A percentile compares a stretch with the other conserved stretches of the same genome.
Conservation (phyloP, 805 yeast genomes). For the Yarrowia sp. region DNA sequence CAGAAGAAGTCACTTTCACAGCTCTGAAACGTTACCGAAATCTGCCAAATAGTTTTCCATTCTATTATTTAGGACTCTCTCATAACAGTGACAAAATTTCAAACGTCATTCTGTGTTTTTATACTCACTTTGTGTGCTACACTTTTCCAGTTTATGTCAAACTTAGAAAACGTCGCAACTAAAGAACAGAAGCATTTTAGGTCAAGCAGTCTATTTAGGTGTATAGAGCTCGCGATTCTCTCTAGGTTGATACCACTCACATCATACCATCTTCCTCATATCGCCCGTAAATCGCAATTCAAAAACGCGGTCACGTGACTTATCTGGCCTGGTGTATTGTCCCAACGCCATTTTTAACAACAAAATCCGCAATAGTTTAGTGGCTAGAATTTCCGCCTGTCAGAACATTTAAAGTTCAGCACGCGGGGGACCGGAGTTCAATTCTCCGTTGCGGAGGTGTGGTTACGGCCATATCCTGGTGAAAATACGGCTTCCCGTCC, state of each 20-base stretch:
- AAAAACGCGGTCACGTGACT: constrained; percentile 5
- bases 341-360: neutral
- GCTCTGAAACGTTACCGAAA: too few species aligned
- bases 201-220: too few species aligned
- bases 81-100: too few species aligned
- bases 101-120: too few species aligned
- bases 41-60: too few species aligned
- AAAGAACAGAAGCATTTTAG: too few species aligned
- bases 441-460: constrained; percentile 33
- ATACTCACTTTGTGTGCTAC: too few species aligned
- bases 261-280: too few species aligned
- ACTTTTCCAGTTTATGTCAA: too few species aligned
- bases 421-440: constrained; percentile 37
- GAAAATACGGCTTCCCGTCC: constrained; percentile 35
- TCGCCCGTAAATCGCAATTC: neutral
- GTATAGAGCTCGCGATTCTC: neutral
- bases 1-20: too few species aligned
- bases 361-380: constrained; percentile 48
- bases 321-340: neutral
- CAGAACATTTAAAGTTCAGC: constrained; percentile 42
- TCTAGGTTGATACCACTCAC: neutral
- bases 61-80: too few species aligned
- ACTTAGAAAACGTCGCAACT: too few species aligned
- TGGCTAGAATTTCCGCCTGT: constrained; percentile 54
- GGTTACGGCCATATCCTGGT: constrained; percentile 35